Conservation (phyloP, 257 asterid genomes). For the Linderniella brevidens region DNA sequence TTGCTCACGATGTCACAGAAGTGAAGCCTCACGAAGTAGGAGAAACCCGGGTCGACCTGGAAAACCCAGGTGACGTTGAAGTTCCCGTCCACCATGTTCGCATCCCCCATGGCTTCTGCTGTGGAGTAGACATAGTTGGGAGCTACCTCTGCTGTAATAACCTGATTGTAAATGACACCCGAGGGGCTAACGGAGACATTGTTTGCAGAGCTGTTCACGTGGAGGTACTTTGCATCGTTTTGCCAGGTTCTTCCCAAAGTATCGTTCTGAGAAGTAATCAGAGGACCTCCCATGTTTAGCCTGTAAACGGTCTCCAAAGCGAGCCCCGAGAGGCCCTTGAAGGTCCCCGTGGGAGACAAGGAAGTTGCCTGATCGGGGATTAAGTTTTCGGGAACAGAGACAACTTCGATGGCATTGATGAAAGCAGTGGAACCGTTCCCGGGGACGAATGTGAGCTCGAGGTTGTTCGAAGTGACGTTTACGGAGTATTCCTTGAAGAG, state of each 20-base stretch:
- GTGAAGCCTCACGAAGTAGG: constrained; percentile 42
- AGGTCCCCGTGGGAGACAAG: constrained; percentile 20
- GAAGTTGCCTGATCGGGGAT: constrained; percentile 32
- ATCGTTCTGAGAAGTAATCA: constrained; percentile 50
- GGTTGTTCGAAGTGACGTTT: constrained; percentile 40
- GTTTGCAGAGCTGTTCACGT: constrained; percentile 44
- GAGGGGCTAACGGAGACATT: constrained; percentile 35
- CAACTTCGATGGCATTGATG: constrained; percentile 59
- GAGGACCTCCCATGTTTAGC: constrained; percentile 63
- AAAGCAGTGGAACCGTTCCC: constrained; percentile 36
- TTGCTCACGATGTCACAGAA: constrained; percentile 70
- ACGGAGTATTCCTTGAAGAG: constrained; percentile 43
- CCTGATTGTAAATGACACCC: constrained; percentile 25
- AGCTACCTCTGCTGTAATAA: constrained; percentile 41
- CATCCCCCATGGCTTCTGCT: constrained; percentile 67
- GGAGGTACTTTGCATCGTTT: constrained; percentile 54
- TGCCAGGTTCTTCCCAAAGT: constrained; percentile 67
- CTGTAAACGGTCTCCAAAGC: constrained; percentile 53
- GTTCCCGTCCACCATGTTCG: constrained; percentile 34
- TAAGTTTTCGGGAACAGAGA: constrained; percentile 42
- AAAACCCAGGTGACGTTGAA: constrained; percentile 74
- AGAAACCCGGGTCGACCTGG: constrained; percentile 39
- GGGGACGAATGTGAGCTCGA: constrained; percentile 38
- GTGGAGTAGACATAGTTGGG: constrained; percentile 57
- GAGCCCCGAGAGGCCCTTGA: constrained; percentile 27